phyloP scores from a whole-genome alignment of 495 filamentous ascomycete species.

The Annulohypoxylon maeteangense region DNA sequence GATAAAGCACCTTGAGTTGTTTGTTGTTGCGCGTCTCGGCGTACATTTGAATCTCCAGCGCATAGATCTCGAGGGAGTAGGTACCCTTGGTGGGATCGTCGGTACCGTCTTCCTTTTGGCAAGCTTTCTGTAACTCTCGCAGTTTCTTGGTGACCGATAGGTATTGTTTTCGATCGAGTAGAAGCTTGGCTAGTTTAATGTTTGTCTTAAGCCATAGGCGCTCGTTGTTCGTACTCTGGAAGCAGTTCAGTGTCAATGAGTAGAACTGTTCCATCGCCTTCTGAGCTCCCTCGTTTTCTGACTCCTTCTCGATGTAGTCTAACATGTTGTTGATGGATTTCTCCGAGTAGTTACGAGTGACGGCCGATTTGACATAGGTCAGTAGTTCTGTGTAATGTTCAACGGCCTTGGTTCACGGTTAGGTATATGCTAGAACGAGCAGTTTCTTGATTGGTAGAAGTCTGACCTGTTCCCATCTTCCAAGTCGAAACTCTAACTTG shows the following conservation, averaged over 20 bases:
- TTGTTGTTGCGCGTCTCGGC: constrained; percentile 97
- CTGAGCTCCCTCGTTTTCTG: constrained; percentile 80
- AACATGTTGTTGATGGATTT: constrained; percentile 99
- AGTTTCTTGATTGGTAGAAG: not conserved
- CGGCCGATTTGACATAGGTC: constrained; percentile 95
- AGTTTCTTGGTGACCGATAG: constrained; percentile 82
- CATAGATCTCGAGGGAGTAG: constrained; percentile 94
- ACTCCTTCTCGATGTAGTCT: constrained; percentile 94
- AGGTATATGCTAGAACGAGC: constrained; percentile 6
- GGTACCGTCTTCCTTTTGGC: constrained; percentile 85
- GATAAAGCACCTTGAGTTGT: constrained; percentile 91
- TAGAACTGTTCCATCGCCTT: constrained; percentile 97
- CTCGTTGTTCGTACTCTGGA: constrained; percentile 98
- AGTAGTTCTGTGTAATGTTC: constrained; percentile 95
- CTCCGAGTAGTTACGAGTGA: constrained; percentile 98
- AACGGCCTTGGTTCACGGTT: constrained; percentile 73
- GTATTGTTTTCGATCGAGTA: constrained; percentile 92
- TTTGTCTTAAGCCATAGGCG: constrained; percentile 98
- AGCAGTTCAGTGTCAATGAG: constrained; percentile 88
- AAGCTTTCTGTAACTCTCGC: constrained; percentile 87
- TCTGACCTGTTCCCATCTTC: constrained; percentile 81
- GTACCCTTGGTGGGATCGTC: constrained; percentile 98
- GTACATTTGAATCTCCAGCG: constrained; percentile 98
- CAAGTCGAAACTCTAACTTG: constrained; percentile 93
- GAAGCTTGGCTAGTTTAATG: constrained; percentile 92